Evolutionary conservation across 306 rosid genomes (phyloP).

Genomic region (Notholithocarpus densiflorus): DNA sequence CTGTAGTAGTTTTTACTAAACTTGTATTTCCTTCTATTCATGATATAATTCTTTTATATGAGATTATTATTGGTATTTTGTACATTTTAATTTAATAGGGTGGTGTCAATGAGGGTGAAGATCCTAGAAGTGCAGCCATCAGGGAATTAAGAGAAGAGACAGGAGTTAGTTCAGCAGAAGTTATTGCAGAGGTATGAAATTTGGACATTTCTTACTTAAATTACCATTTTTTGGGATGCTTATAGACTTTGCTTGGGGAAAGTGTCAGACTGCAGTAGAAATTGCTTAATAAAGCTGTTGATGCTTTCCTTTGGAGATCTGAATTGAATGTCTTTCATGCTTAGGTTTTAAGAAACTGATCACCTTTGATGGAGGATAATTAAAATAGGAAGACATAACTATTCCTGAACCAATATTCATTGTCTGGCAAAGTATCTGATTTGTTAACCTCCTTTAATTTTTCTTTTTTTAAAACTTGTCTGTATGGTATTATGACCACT

Average conservation of each 20-base stretch:
- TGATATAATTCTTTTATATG: not conserved
- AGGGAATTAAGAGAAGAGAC: slow-evolving; percentile 91
- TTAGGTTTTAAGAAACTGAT: too few species aligned
- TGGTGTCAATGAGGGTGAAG: slow-evolving; percentile 87
- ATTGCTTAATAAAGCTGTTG: not conserved
- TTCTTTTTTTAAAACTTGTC: too few species aligned
- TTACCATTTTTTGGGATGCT: not conserved
- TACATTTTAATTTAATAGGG: slow-evolving; percentile 44
- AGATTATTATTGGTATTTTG: not conserved
- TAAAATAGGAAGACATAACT: not conserved
- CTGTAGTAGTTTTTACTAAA: not conserved
- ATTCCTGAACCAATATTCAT: not conserved
- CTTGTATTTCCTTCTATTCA: not conserved
- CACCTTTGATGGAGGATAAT: not conserved
- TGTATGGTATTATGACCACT: too few species aligned
- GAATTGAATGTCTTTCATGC: not conserved
- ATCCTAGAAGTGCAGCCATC: slow-evolving; percentile 71
- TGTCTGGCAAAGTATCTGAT: not conserved
- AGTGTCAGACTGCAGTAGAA: not conserved
- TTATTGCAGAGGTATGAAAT: slow-evolving; percentile 63
- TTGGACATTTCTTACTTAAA: not conserved
- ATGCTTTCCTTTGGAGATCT: not conserved
- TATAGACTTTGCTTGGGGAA: not conserved
- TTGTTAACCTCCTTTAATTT: too few species aligned
- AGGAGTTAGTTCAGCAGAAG: slow-evolving; percentile 80